Percentiles rank a stretch among this genome's conserved stretches.
phyloP scores from a whole-genome alignment of 495 filamentous ascomycete species.

The Talaromyces proteolyticus region DNA sequence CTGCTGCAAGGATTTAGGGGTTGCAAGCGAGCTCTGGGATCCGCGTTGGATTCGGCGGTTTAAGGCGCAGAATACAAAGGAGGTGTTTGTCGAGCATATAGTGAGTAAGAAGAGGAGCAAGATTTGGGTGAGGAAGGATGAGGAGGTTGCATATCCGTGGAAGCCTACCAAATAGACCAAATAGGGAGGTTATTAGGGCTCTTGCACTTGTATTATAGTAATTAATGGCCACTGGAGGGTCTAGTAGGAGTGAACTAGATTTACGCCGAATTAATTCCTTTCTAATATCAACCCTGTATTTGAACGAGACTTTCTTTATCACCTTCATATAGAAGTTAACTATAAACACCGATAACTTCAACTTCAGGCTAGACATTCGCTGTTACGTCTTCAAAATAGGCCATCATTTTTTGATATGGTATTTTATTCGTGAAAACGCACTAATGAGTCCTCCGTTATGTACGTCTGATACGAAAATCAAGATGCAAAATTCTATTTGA shows the following conservation, averaged over 20 bases:
- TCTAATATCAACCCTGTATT: too few relatives aligned
- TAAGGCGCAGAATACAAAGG: slow-evolving; percentile 61
- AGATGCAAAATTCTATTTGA: not conserved
- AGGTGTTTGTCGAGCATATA: slow-evolving; percentile 79
- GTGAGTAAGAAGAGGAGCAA: slow-evolving; percentile 81
- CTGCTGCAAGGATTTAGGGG: slow-evolving; percentile 95
- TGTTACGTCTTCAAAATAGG: too few relatives aligned
- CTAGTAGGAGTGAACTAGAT: too few relatives aligned
- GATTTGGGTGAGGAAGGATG: slow-evolving; percentile 83
- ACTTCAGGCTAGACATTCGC: not conserved
- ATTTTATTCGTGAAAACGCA: too few relatives aligned
- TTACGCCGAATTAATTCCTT: too few relatives aligned
- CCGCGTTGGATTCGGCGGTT: slow-evolving; percentile 79
- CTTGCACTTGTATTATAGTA: not conserved
- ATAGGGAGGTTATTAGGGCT: not conserved
- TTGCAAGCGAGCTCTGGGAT: slow-evolving; percentile 96
- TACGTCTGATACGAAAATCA: too few relatives aligned
- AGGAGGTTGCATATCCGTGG: slow-evolving; percentile 70
- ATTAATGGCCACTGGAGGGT: too few relatives aligned
- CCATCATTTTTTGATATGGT: too few relatives aligned
- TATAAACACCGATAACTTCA: too few relatives aligned
- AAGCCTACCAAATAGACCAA: slow-evolving; percentile 68
- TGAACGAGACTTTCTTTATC: too few relatives aligned
- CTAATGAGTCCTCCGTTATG: too few relatives aligned
- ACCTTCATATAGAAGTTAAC: too few relatives aligned